Conservation (phyloP, 257 asterid genomes). For the Paulownia fortunei region DNA sequence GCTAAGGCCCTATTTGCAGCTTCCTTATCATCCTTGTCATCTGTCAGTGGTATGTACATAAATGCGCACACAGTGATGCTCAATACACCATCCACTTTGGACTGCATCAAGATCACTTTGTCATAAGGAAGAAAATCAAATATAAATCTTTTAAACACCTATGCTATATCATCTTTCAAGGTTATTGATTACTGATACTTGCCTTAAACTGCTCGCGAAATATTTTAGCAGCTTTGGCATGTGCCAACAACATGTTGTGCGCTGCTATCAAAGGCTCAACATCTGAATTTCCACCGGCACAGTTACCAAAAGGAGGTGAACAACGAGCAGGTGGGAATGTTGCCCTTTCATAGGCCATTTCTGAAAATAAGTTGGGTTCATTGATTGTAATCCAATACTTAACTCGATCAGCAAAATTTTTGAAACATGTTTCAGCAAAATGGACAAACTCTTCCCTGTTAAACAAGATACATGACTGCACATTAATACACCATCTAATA, state of each 20-base stretch:
- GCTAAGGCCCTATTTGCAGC: slow-evolving; percentile 77
- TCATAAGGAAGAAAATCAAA: not conserved
- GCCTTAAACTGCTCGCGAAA: slow-evolving; percentile 66
- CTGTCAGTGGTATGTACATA: slow-evolving; percentile 62
- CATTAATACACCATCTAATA: not conserved
- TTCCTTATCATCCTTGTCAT: slow-evolving; percentile 50
- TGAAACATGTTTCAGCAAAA: slow-evolving; percentile 66
- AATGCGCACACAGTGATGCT: slow-evolving; percentile 52
- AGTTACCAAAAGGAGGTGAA: slow-evolving; percentile 74
- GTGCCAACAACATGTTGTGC: slow-evolving; percentile 77
- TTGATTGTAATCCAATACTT: slow-evolving; percentile 73
- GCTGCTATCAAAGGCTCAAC: slow-evolving; percentile 65
- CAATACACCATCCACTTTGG: slow-evolving; percentile 54
- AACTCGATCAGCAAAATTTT: slow-evolving; percentile 66
- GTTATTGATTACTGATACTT: slow-evolving; percentile 20
- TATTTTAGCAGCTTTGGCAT: slow-evolving; percentile 72
- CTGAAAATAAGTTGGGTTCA: slow-evolving; percentile 62
- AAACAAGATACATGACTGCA: not conserved
- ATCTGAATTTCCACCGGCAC: slow-evolving; percentile 74
- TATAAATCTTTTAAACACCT: not conserved
- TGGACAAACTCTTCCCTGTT: slow-evolving; percentile 67
- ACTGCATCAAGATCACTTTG: slow-evolving; percentile 37
- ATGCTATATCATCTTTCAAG: not conserved
- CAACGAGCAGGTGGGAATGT: slow-evolving; percentile 68
- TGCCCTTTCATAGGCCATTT: slow-evolving; percentile 53